Evolutionary conservation across 2,329 filamentous ascomycete genomes (phyloP), one percentile per base, ranked within the genome.

Genomic region (Aspergillus sp.): DNA sequence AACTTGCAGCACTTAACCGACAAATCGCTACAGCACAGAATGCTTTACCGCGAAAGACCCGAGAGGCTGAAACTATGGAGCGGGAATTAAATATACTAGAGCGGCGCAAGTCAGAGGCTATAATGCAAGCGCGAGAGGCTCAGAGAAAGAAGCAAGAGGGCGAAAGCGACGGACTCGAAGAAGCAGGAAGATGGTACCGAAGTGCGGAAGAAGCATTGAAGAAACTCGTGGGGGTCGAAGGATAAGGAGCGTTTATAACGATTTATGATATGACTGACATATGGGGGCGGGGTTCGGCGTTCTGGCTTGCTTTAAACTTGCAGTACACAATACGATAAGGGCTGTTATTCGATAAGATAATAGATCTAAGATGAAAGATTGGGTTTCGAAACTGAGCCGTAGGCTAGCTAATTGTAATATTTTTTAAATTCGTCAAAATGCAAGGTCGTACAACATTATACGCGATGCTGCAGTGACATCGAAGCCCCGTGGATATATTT

Each of bases 121-220:
- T 68, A 70, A 75, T 49, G 74, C 80, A 62, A 77, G 84, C 39
- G 73, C 82, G 57, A 70, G 82, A 71, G 68, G 75, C 68, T 19
- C 71, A 70, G 68, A 76, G 67, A 65, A 76, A 64, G 71, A 79
- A 68, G 61, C 70, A 75, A 35, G 69, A 79, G 55, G 78, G 78
- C 3, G 76, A 79, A 58, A 77, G 74, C 54, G 78, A 80, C 63
- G 75, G 77, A 11, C 64, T 79, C 15, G 77, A 79, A 60, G 76
- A 79, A 58, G 72, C 75, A 69, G 78, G 77, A 17, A 69, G 76
- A 59, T 80, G 78, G 78, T 79, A 79, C 59, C 70, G 69, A 52
- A 71, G 74, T 17, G 72, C 71, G 4, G 76, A 79, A 62, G 68
- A 73, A 40, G 73, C 69, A 2, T 62, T 80, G 40, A 78, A 75